Evolutionary conservation across 495 filamentous ascomycete species (phyloP).

Genomic region (Hyphodiscus hymeniophilus): DNA sequence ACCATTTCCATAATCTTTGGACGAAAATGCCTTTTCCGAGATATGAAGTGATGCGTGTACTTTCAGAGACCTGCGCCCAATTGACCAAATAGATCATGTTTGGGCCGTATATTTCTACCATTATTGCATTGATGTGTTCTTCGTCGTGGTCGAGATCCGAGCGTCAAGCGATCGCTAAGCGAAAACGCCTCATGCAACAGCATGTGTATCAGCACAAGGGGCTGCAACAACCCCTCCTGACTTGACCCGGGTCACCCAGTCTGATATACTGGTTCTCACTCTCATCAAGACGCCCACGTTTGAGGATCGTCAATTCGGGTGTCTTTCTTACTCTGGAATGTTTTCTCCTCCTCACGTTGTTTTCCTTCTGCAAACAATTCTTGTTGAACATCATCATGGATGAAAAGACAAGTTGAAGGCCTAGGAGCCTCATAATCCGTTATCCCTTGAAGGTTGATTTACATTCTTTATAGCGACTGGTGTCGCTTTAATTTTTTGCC

Average conservation of each 20-base stretch:
- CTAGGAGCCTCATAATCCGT: constrained; percentile 11
- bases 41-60: too few relatives aligned
- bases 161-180: neutral
- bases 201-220: constrained; percentile 14
- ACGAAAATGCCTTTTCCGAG: too few relatives aligned
- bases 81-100: too few relatives aligned
- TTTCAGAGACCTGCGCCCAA: too few relatives aligned
- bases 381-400: constrained; percentile 17
- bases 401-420: constrained; percentile 16
- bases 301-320: constrained; percentile 18
- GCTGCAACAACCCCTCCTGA: constrained; percentile 12
- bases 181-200: constrained; percentile 3
- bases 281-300: constrained; percentile 14
- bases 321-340: constrained; percentile 9
- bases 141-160: neutral
- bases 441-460: constrained; percentile 17
- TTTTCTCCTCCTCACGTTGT: constrained; percentile 12
- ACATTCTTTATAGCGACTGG: constrained; percentile 17
- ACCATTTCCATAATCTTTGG: too few relatives aligned
- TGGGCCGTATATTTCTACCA: too few relatives aligned
- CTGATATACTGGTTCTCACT: constrained; percentile 4
- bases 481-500: constrained; percentile 16
- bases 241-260: neutral
- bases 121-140: too few relatives aligned
- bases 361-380: constrained; percentile 14